Evolutionary conservation across 805 yeast species (phyloP), one percentile per base, ranked within the genome.

Genomic region (Kuraishia piskuri): DNA sequence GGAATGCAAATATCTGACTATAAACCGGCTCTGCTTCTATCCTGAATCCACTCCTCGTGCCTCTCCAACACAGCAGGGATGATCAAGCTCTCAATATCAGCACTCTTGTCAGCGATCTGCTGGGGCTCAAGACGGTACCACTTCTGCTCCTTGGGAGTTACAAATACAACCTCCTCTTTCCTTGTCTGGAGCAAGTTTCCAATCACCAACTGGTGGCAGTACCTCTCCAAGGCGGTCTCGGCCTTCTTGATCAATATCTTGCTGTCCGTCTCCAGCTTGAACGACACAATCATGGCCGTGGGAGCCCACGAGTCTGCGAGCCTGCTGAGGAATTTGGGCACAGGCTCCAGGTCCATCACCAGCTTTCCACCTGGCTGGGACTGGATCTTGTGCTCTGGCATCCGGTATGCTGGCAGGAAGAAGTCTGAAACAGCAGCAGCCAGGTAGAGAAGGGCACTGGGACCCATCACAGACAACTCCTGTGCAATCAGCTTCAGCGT

Each of bases 351-450:
- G 60, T 90, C 87, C 10, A 94, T 88, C 8, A 86, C 80, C 48
- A 94, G 72, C 63, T 88, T 89, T 2, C 96, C 95, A 10, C 80
- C 80, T 22, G 80, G 82, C 55, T 83, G 84, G 3, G 95, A 85
- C 68, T 94, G 99, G 57, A 94, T 94, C 70, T 94, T 94, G 70
- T 94, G 99, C 61, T 90, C 90, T 2, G 97, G 96, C 61, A 90
- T 74, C 58, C 88, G 77, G 1, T 91, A 83, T 47, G 79, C 80
- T 1, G 99, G 99, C 46, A 94, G 76, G 70, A 91, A 94, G 69
- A 94, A 94, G 66, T 94, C 99, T 7, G 96, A 88, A 0, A 94
- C 99, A 0, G 99, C 99, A 8, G 99, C 98, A 0, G 99, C 99
- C 52, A 94, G 74, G 65, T 86, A 94, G 65, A 92, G 89, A 46